A percentile compares a stretch with the other conserved stretches of the same genome.
These are phyloP conservation scores for Arthrobotrys megalospora DNA, from an alignment of 2,329 filamentous ascomycete genomes.

Conservation along the genomic window DNA sequence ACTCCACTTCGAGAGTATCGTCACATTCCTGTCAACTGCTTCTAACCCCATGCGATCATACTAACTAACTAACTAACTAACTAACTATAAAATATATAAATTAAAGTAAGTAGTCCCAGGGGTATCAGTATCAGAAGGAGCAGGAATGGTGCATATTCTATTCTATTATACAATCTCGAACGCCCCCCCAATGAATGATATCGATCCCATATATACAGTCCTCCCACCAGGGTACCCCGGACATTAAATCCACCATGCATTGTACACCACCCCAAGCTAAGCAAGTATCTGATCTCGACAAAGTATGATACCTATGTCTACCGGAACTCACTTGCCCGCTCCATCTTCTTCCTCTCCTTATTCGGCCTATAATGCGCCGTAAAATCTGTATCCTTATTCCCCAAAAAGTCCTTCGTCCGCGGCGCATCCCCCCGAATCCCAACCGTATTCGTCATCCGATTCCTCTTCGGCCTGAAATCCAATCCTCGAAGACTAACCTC, in stretches of 20 bases:
- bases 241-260: slow-evolving; percentile 2
- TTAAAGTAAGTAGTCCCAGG: too few species aligned
- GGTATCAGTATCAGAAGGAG: too few species aligned
- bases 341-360: slow-evolving; percentile 31
- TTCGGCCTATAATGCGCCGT: slow-evolving; percentile 50
- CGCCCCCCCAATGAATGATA: background rate
- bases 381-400: slow-evolving; percentile 42
- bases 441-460: slow-evolving; percentile 15
- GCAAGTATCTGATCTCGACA: too few species aligned
- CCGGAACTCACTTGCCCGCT: slow-evolving; percentile 9
- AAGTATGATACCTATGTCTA: background rate
- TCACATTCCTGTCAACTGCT: slow-evolving; percentile 28
- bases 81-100: too few species aligned
- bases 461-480: slow-evolving; percentile 32
- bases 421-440: slow-evolving; percentile 5
- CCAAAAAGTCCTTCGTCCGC: slow-evolving; percentile 33
- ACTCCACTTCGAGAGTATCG: background rate
- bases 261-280: background rate
- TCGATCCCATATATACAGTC: slow-evolving; percentile 10
- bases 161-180: slow-evolving; percentile 2
- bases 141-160: background rate
- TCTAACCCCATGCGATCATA: slow-evolving; percentile 4
- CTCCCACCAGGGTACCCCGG: background rate
- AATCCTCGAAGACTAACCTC: slow-evolving; percentile 40
- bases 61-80: too few species aligned